These are phyloP conservation scores for Erucastrum elatum DNA, from an alignment of 345 rosid species.

Conservation along the genomic window DNA sequence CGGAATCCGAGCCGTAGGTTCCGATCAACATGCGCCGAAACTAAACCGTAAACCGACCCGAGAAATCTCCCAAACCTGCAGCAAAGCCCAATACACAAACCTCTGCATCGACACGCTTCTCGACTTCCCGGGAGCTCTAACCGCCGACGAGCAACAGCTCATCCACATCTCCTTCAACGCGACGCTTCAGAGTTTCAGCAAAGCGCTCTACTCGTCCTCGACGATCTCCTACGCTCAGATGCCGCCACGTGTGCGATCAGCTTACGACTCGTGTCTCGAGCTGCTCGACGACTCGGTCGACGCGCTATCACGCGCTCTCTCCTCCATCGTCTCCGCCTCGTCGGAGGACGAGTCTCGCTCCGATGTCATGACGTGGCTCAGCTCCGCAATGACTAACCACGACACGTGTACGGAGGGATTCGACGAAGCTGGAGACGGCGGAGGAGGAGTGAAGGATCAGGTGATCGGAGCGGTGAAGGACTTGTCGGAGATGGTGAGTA, in stretches of 20 bases:
- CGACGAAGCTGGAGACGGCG: constrained; percentile 35
- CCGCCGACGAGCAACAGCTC: constrained; percentile 68
- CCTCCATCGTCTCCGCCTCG: constrained; percentile 43
- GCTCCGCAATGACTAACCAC: constrained; percentile 89
- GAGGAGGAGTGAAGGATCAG: constrained; percentile 66
- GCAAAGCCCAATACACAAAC: constrained; percentile 56
- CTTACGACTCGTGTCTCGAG: constrained; percentile 89
- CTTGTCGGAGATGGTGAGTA: constrained; percentile 86
- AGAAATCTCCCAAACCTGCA: constrained; percentile 69
- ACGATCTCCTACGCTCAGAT: constrained; percentile 55
- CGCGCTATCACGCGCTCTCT: constrained; percentile 68
- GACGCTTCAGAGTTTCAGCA: constrained; percentile 77
- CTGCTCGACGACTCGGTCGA: constrained; percentile 84
- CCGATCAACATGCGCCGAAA: constrained; percentile 20
- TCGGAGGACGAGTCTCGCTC: constrained; percentile 24
- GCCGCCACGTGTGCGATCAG: constrained; percentile 68
- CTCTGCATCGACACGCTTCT: constrained; percentile 76
- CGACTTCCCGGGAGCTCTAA: constrained; percentile 60
- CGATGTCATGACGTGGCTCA: constrained; percentile 95
- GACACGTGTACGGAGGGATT: constrained; percentile 95
- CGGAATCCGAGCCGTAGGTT: constrained; percentile 36
- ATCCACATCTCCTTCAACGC: constrained; percentile 93
- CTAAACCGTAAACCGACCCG: constrained; percentile 50
- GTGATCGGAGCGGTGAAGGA: constrained; percentile 57
- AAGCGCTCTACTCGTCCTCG: constrained; percentile 66